Percentiles rank a stretch among this genome's conserved stretches.
Conservation (phyloP, 2,329 filamentous ascomycete species). For the Didymella exigua region DNA sequence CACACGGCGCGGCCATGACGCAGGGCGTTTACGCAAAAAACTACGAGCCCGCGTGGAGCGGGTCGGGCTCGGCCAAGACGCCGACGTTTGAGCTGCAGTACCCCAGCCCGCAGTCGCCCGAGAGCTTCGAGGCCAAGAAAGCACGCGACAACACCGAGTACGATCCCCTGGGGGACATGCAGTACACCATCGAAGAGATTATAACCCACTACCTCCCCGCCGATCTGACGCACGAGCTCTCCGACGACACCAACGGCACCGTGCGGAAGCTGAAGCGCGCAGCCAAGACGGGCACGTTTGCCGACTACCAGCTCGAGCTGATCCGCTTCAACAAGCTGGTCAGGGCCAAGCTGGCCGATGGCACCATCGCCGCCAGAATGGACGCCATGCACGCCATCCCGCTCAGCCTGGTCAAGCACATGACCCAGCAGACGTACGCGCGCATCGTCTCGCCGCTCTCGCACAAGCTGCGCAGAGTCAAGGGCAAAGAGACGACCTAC, state of each 20-base stretch:
- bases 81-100: slow-evolving; percentile 76
- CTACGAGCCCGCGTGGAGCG: slow-evolving; percentile 59
- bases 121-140: slow-evolving; percentile 55
- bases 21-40: slow-evolving; percentile 50
- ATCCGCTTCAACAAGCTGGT: slow-evolving; percentile 78
- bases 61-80: slow-evolving; percentile 45
- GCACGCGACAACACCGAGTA: slow-evolving; percentile 37
- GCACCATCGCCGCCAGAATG: slow-evolving; percentile 74
- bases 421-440: slow-evolving; percentile 86
- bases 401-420: slow-evolving; percentile 71
- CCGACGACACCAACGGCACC: slow-evolving; percentile 74
- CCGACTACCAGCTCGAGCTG: slow-evolving; percentile 75
- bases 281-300: slow-evolving; percentile 67
- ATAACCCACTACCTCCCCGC: slow-evolving; percentile 76
- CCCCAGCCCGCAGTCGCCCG: slow-evolving; percentile 72
- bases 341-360: slow-evolving; percentile 67
- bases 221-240: slow-evolving; percentile 69
- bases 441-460: slow-evolving; percentile 90
- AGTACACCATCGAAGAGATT: slow-evolving; percentile 68
- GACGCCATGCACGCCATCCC: slow-evolving; percentile 71
- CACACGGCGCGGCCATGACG: slow-evolving; percentile 52
- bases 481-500: slow-evolving; percentile 92
- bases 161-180: slow-evolving; percentile 72
- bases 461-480: slow-evolving; percentile 80
- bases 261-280: slow-evolving; percentile 79